Evolutionary conservation across 2,329 filamentous ascomycete species (phyloP).

Genomic region (Mollisiaceae sp.): DNA sequence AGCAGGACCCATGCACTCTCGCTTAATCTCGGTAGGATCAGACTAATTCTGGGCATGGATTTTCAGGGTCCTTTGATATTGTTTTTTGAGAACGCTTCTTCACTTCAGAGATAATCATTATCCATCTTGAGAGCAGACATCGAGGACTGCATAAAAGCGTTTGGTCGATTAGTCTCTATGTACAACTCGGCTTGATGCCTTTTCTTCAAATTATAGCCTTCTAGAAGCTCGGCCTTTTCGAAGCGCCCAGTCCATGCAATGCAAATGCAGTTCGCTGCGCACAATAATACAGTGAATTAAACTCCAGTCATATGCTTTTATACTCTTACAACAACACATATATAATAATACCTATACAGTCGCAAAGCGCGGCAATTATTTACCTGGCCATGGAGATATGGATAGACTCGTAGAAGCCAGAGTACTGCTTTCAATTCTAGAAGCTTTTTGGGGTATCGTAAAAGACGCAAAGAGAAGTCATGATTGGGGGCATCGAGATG

Average conservation of each 20-base stretch:
- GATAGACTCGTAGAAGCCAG: neutral
- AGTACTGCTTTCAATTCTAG: neutral
- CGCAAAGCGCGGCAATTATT: too few species aligned
- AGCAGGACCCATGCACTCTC: constrained; percentile 27
- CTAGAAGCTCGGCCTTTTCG: neutral
- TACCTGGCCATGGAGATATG: neutral
- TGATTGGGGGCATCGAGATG: neutral
- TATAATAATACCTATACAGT: neutral
- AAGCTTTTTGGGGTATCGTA: constrained; percentile 8
- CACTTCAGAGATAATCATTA: neutral
- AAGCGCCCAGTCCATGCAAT: constrained; percentile 3
- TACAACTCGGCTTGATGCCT: neutral
- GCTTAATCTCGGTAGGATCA: constrained; percentile 19
- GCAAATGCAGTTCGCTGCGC: constrained; percentile 7
- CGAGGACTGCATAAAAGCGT: too few species aligned
- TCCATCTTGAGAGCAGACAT: too few species aligned
- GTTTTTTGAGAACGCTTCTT: constrained; percentile 1
- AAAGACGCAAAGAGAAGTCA: neutral
- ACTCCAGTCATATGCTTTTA: constrained; percentile 4
- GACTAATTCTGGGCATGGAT: constrained; percentile 18
- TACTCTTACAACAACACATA: neutral
- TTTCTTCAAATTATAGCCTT: constrained; percentile 2
- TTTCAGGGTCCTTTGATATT: constrained; percentile 9
- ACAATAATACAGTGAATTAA: neutral
- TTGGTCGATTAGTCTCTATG: neutral